A percentile compares a stretch with the other conserved stretches of the same genome.
Evolutionary conservation across 2,329 filamentous ascomycete genomes (phyloP).

Genomic region (Sclerotinia nivalis): DNA sequence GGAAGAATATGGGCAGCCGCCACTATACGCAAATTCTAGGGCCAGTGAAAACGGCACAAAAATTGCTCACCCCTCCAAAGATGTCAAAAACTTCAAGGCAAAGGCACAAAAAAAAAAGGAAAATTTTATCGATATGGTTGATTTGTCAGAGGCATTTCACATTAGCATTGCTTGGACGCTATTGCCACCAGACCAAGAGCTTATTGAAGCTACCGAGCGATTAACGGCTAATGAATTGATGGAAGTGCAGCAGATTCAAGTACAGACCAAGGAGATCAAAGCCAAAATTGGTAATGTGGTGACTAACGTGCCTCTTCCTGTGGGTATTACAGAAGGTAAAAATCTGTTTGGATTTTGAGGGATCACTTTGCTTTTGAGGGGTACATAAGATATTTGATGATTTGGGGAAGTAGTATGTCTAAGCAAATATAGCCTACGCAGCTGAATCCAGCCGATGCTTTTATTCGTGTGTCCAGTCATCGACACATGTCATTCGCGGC

Average conservation of each 20-base stretch:
- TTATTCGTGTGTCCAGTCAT: background rate
- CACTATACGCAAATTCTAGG: constrained; percentile 58
- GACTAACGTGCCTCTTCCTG: constrained; percentile 49
- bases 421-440: background rate
- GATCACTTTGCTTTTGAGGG: background rate
- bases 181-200: constrained; percentile 50
- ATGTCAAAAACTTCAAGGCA: background rate
- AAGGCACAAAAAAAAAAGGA: constrained; percentile 25
- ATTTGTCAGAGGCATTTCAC: constrained; percentile 69
- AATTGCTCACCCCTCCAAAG: background rate
- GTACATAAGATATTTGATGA: background rate
- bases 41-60: background rate
- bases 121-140: constrained; percentile 33
- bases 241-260: constrained; percentile 42
- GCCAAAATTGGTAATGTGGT: constrained; percentile 74
- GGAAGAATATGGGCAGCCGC: constrained; percentile 61
- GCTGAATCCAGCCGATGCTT: background rate
- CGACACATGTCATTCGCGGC: background rate
- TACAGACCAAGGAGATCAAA: constrained; percentile 65
- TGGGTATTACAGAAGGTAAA: constrained; percentile 27
- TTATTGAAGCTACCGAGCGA: constrained; percentile 44
- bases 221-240: constrained; percentile 21
- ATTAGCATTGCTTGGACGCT: constrained; percentile 87
- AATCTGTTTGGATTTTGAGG: constrained; percentile 35
- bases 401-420: background rate